Conservation (phyloP, 1,284 basidiomycete genomes). For the Hymenochaete sp. region DNA sequence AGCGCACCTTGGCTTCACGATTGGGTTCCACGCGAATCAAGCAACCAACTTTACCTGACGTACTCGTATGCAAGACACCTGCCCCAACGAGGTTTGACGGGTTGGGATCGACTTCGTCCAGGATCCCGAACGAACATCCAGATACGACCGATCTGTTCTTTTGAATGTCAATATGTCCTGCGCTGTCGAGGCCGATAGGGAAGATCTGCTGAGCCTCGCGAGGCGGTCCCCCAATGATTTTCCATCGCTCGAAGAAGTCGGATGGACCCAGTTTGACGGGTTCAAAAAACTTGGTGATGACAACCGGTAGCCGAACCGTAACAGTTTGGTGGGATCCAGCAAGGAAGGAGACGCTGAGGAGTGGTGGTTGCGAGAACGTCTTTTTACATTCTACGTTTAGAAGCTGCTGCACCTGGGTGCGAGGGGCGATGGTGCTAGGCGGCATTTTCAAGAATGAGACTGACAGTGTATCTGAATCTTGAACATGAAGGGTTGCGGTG, state of each 20-base stretch:
- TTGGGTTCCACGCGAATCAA: constrained; percentile 92
- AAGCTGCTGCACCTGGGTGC: constrained; percentile 88
- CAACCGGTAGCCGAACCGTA: constrained; percentile 78
- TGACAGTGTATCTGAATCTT: constrained; percentile 66
- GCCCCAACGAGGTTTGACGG: constrained; percentile 84
- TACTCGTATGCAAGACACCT: constrained; percentile 83
- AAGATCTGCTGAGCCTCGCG: constrained; percentile 89
- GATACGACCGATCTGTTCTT: constrained; percentile 70
- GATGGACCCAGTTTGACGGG: constrained; percentile 75
- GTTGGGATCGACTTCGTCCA: constrained; percentile 82
- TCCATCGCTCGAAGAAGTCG: constrained; percentile 98
- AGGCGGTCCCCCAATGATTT: constrained; percentile 89
- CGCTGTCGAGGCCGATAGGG: constrained; percentile 59
- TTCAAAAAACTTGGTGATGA: constrained; percentile 89
- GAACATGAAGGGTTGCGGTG: constrained; percentile 72
- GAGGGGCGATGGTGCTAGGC: constrained; percentile 67
- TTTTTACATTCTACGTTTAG: constrained; percentile 93
- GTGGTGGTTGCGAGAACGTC: constrained; percentile 68
- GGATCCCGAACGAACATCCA: constrained; percentile 69
- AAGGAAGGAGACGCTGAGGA: constrained; percentile 86
- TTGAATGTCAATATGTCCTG: constrained; percentile 65
- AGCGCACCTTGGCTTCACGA: constrained; percentile 78
- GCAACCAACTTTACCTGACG: constrained; percentile 90
- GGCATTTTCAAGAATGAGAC: constrained; percentile 87
- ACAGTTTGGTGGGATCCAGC: constrained; percentile 87